Conservation (phyloP, 352 stramenopile genomes). For the Halophytophthora batemanensis region DNA sequence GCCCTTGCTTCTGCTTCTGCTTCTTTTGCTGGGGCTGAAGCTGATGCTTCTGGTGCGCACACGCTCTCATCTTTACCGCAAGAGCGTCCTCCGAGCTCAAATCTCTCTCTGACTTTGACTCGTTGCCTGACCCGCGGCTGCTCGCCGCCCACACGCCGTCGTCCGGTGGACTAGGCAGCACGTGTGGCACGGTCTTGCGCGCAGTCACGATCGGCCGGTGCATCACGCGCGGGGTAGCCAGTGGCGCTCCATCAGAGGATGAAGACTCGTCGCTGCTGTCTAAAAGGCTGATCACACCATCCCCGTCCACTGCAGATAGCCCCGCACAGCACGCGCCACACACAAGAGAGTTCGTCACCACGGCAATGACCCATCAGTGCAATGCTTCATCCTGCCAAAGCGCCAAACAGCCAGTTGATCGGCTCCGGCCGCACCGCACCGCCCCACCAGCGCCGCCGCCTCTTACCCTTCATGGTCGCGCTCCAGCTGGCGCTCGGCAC, state of each 20-base stretch:
- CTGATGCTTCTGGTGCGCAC: conserved; percentile 5
- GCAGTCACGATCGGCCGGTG: background rate
- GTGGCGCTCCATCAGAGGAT: too few species aligned
- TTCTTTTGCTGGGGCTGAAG: conserved; percentile 13
- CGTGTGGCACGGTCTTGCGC: background rate
- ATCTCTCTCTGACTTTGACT: background rate
- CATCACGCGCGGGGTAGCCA: background rate
- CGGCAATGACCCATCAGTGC: too few species aligned
- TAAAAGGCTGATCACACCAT: conserved; percentile 4
- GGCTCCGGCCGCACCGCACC: too few species aligned
- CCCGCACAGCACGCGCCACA: too few species aligned
- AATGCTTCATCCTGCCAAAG: too few species aligned
- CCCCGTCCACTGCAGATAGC: background rate
- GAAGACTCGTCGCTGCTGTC: conserved; percentile 2
- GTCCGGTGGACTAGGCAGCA: background rate
- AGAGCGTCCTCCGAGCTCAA: background rate
- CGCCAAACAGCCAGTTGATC: too few species aligned
- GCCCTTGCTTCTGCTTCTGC: background rate
- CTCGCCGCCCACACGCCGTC: background rate
- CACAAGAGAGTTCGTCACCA: too few species aligned
- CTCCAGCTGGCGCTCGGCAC: too few species aligned
- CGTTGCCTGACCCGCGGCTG: background rate
- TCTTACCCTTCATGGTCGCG: too few species aligned
- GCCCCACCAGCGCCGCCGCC: too few species aligned
- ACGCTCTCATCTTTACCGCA: background rate